phyloP scores from a whole-genome alignment of 768 basidiomycete species.

The Mycena floridula region DNA sequence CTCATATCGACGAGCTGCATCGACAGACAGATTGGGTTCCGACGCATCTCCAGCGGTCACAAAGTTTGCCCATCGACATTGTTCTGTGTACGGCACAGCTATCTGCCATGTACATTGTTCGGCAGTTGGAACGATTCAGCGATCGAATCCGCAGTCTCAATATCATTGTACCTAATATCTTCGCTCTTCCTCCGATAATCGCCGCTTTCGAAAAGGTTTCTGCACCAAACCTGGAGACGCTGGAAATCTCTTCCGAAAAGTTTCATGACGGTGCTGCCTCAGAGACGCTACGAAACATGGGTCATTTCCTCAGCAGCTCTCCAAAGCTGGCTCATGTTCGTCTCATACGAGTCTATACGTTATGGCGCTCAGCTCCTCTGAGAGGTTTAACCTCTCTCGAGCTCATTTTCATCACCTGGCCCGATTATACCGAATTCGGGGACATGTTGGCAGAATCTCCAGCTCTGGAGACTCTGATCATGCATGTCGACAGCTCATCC shows the following conservation, averaged over 20 bases:
- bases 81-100: constrained; percentile 6
- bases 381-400: constrained; percentile 6
- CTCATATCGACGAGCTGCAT: no score
- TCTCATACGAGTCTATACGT: constrained; percentile 7
- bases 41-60: constrained; percentile 6
- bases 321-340: constrained; percentile 4
- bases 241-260: constrained; percentile 8
- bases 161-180: constrained; percentile 5
- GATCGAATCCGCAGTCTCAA: constrained; percentile 5
- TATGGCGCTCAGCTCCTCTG: constrained; percentile 7
- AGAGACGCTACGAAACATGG: not conserved
- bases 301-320: constrained; percentile 2
- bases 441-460: constrained; percentile 7
- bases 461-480: constrained; percentile 5
- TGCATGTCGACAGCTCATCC: constrained; percentile 8
- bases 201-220: constrained; percentile 3
- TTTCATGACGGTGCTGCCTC: constrained; percentile 10
- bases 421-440: constrained; percentile 4
- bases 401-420: constrained; percentile 8
- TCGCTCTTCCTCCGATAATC: constrained; percentile 2
- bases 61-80: constrained; percentile 7
- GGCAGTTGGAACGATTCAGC: constrained; percentile 3
- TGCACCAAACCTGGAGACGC: constrained; percentile 4
- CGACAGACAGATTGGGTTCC: no score
- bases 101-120: constrained; percentile 1